phyloP scores from a whole-genome alignment of 1,284 basidiomycete genomes.

The Spongispora temasekensis region DNA sequence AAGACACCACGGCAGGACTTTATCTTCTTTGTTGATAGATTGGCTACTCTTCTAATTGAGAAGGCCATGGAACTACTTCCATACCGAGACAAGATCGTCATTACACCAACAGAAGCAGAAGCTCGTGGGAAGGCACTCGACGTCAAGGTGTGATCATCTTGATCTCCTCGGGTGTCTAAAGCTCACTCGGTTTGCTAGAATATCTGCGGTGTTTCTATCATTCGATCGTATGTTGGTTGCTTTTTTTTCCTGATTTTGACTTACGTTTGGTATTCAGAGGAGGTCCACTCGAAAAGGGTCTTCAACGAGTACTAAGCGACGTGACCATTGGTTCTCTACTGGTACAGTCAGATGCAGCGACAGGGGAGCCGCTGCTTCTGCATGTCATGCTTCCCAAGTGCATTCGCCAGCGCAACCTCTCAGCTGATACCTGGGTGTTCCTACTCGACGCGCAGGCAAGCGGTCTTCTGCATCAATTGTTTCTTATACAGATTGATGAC shows the following conservation, averaged over 20 bases:
- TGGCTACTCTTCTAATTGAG: constrained; percentile 86
- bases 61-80: constrained; percentile 83
- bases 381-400: constrained; percentile 78
- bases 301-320: constrained; percentile 85
- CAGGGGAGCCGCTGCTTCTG: constrained; percentile 88
- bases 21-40: constrained; percentile 84
- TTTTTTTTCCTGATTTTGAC: constrained; percentile 3
- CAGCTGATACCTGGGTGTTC: constrained; percentile 79
- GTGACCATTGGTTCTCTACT: constrained; percentile 87
- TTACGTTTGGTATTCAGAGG: constrained; percentile 52
- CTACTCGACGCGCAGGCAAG: constrained; percentile 88
- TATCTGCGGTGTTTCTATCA: constrained; percentile 82
- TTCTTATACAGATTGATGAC: neutral
- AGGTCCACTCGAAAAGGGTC: constrained; percentile 88
- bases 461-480: neutral
- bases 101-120: constrained; percentile 65
- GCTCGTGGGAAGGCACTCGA: constrained; percentile 66
- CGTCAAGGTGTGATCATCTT: constrained; percentile 44
- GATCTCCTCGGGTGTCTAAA: neutral
- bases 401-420: constrained; percentile 64
- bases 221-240: constrained; percentile 64
- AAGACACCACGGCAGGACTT: constrained; percentile 81
- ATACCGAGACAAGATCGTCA: constrained; percentile 61
- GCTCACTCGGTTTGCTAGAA: constrained; percentile 35
- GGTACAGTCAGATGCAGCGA: constrained; percentile 84